Evolutionary conservation across 2,329 filamentous ascomycete species (phyloP).

Genomic region (Aspergillus fijiensis): DNA sequence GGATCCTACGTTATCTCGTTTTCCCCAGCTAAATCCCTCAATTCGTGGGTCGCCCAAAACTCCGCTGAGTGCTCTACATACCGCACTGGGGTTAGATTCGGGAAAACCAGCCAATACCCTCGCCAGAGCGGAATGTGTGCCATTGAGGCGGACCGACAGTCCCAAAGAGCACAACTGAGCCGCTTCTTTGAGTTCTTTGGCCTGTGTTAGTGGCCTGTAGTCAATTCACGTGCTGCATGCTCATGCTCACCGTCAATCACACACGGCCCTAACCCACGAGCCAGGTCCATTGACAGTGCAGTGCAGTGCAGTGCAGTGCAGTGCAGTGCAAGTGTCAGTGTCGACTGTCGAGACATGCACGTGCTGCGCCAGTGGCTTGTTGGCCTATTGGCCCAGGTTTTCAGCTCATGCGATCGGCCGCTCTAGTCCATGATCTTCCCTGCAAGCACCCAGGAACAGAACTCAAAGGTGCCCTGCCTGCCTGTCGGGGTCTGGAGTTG

Average conservation of each 20-base stretch:
- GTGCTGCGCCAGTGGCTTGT: conserved; percentile 2
- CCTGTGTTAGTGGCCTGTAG: background rate
- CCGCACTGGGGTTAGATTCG: conserved; percentile 16
- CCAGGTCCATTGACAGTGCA: background rate
- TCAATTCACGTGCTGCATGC: background rate
- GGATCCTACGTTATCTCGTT: conserved; percentile 13
- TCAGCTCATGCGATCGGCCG: conserved; percentile 11
- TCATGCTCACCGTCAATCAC: background rate
- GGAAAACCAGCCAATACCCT: conserved; percentile 11
- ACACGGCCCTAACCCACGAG: background rate
- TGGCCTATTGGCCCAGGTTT: conserved; percentile 1
- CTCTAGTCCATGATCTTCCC: conserved; percentile 7
- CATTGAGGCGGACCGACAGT: background rate
- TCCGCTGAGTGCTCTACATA: conserved; percentile 8
- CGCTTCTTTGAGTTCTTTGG: background rate
- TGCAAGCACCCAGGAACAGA: conserved; percentile 14
- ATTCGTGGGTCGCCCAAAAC: conserved; percentile 5
- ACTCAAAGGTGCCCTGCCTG: conserved; percentile 1
- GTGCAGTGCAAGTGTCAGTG: background rate
- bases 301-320: too few relatives aligned
- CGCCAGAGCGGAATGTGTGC: conserved; percentile 2
- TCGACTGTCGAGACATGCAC: background rate
- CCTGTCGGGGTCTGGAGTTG: background rate
- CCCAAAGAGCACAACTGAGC: background rate
- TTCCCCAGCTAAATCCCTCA: background rate